Conservation (phyloP, 768 basidiomycete genomes). For the Terana coerulea region DNA sequence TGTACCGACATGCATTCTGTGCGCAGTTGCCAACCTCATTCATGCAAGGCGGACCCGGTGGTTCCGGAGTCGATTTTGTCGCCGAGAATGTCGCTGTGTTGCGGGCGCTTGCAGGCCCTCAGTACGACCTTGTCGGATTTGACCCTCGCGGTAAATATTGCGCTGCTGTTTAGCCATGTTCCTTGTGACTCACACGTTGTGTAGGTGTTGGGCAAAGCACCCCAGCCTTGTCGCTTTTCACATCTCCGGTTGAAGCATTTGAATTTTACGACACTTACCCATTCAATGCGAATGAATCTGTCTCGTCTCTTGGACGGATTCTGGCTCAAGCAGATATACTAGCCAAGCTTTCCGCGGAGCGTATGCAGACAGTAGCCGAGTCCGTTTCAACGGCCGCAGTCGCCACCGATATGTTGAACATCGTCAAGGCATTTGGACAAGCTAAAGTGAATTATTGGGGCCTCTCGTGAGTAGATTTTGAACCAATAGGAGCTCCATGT, state of each 20-base stretch:
- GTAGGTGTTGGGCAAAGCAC: background rate
- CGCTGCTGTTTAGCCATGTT: background rate
- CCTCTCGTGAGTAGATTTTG: background rate
- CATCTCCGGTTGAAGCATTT: background rate
- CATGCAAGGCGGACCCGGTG: slow-evolving; percentile 20
- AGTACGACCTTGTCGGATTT: slow-evolving; percentile 26
- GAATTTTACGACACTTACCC: background rate
- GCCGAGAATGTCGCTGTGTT: slow-evolving; percentile 1
- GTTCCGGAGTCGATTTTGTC: slow-evolving; percentile 22
- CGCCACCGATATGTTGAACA: slow-evolving; percentile 18
- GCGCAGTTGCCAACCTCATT: slow-evolving; percentile 22
- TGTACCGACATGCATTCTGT: background rate
- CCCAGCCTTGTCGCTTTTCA: background rate
- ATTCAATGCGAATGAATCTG: background rate
- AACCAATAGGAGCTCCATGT: no score
- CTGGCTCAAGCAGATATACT: background rate
- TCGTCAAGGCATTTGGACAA: slow-evolving; percentile 14
- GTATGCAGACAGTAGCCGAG: background rate
- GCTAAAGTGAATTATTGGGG: slow-evolving; percentile 18
- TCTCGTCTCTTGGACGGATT: background rate
- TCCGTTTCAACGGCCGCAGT: slow-evolving; percentile 13
- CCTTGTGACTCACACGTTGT: background rate
- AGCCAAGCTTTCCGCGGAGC: background rate
- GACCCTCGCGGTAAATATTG: slow-evolving; percentile 22
- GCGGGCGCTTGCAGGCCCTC: slow-evolving; percentile 13